Percentiles rank a stretch among this genome's conserved stretches.
phyloP scores from a whole-genome alignment of 2,329 filamentous ascomycete species.

The Aspergillus hiratsukae region DNA sequence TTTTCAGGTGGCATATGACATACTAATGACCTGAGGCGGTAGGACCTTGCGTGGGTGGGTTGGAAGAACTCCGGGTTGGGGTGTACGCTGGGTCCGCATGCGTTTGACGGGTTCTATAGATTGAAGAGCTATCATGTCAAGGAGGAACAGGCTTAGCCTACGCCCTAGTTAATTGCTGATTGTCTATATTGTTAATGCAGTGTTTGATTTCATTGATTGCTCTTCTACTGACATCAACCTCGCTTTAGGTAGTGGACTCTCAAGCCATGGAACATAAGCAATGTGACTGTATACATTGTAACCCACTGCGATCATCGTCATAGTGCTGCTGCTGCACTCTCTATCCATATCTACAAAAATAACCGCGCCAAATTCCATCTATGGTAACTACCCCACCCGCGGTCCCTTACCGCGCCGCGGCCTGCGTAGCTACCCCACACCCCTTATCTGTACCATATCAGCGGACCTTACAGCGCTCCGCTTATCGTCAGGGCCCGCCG shows the following conservation, averaged over 20 bases:
- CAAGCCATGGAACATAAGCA: too few relatives aligned
- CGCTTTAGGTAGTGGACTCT: too few relatives aligned
- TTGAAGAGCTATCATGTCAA: conserved; percentile 88
- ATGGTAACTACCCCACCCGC: not conserved
- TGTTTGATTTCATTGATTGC: not conserved
- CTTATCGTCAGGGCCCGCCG: not conserved
- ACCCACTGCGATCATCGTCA: too few relatives aligned
- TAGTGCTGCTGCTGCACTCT: not conserved
- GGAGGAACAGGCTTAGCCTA: conserved; percentile 9
- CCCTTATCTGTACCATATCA: not conserved
- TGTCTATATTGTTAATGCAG: not conserved
- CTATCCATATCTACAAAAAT: not conserved
- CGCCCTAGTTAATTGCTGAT: not conserved
- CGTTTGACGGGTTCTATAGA: conserved; percentile 89
- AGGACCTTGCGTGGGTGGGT: conserved; percentile 87
- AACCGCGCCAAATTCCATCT: not conserved
- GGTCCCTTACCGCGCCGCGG: not conserved
- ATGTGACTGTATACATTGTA: too few relatives aligned
- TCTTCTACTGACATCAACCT: too few relatives aligned
- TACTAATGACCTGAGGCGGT: conserved; percentile 1
- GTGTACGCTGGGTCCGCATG: conserved; percentile 76
- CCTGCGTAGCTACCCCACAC: too few relatives aligned
- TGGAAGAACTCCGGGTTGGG: conserved; percentile 94
- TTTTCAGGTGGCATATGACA: not conserved
- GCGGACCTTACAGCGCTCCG: not conserved